These are phyloP conservation scores for Wallacemonas sp. DNA, from an alignment of 208 protist species.

Conservation along the genomic window DNA sequence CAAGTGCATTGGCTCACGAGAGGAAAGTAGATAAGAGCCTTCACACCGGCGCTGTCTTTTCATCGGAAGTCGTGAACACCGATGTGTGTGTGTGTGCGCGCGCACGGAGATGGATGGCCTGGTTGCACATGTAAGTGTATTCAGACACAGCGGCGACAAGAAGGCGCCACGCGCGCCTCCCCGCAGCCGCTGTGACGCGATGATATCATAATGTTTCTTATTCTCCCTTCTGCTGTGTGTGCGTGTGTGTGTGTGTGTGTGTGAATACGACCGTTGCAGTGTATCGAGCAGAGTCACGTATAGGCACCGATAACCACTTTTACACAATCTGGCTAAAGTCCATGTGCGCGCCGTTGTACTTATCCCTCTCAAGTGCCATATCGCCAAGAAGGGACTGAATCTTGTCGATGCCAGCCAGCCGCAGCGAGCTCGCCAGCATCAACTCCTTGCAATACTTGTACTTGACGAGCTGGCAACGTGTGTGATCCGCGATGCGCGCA, in stretches of 20 bases:
- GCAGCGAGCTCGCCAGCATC: conserved; percentile 76
- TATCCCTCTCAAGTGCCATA: conserved; percentile 45
- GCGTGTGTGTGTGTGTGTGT: background rate
- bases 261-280: background rate
- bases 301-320: too few relatives aligned
- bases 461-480: conserved; percentile 70
- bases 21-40: too few relatives aligned
- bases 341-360: conserved; percentile 40
- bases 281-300: background rate
- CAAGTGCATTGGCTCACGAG: too few relatives aligned
- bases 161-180: too few relatives aligned
- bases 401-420: conserved; percentile 84
- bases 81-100: background rate
- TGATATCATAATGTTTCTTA: background rate
- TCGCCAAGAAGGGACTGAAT: conserved; percentile 78
- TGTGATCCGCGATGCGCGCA: conserved; percentile 79
- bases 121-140: conserved; percentile 9
- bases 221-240: conserved; percentile 10
- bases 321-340: conserved; percentile 84
- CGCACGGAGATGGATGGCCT: too few relatives aligned
- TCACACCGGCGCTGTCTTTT: too few relatives aligned
- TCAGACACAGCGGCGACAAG: too few relatives aligned
- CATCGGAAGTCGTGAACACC: background rate
- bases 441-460: conserved; percentile 87
- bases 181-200: too few relatives aligned